phyloP scores from a whole-genome alignment of 768 basidiomycete genomes.

The Hygrophorus pudorinus region DNA sequence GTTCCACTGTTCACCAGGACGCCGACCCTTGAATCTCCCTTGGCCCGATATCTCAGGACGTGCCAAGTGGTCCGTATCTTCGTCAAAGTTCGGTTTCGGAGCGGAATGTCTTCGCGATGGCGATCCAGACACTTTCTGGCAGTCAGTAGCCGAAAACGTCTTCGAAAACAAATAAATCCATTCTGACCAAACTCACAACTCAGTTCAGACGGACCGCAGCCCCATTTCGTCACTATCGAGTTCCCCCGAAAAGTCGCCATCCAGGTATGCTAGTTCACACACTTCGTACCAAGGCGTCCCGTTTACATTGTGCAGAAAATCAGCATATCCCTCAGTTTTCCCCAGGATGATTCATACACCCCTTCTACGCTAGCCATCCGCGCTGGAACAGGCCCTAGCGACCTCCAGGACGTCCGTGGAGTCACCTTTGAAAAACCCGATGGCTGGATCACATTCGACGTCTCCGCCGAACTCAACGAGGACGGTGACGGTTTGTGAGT shows the following conservation, averaged over 20 bases:
- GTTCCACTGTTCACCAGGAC: too few species aligned
- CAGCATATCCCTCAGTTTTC: too few species aligned
- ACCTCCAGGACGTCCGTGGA: slow-evolving; percentile 85
- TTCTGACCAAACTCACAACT: background rate
- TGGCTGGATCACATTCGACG: slow-evolving; percentile 87
- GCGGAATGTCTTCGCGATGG: slow-evolving; percentile 84
- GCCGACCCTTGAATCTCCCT: too few species aligned
- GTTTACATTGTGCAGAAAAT: too few species aligned
- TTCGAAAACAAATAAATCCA: background rate
- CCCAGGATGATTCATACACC: slow-evolving; percentile 92
- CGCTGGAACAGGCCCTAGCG: slow-evolving; percentile 41
- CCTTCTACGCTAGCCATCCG: slow-evolving; percentile 77
- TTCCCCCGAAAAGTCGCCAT: slow-evolving; percentile 87
- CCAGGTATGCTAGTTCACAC: slow-evolving; percentile 68
- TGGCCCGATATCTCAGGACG: slow-evolving; percentile 83
- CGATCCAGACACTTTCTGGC: slow-evolving; percentile 94
- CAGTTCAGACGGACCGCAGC: slow-evolving; percentile 95
- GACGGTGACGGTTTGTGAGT: slow-evolving; percentile 72
- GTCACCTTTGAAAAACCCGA: slow-evolving; percentile 85
- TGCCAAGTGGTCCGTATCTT: slow-evolving; percentile 94
- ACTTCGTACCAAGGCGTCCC: too few species aligned
- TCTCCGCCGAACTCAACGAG: too few species aligned
- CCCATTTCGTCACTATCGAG: slow-evolving; percentile 90
- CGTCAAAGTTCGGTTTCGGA: slow-evolving; percentile 93
- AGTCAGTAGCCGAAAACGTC: slow-evolving; percentile 46